phyloP scores from a whole-genome alignment of 768 basidiomycete species.

The Lenzites betulinus region DNA sequence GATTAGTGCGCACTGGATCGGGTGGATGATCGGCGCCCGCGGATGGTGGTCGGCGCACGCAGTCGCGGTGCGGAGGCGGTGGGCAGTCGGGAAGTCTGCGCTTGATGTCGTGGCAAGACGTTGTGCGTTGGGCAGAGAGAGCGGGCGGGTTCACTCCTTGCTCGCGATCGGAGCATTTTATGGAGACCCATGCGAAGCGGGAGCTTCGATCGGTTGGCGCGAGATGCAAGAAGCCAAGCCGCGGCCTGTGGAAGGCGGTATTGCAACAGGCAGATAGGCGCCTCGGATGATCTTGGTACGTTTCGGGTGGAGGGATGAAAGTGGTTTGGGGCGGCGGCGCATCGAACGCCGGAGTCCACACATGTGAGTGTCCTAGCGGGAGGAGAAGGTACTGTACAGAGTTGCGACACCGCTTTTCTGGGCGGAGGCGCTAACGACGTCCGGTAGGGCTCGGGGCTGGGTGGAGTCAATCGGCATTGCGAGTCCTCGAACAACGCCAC shows the following conservation, averaged over 20 bases:
- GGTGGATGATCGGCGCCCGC: not conserved
- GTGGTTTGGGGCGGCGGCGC: not conserved
- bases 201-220: not conserved
- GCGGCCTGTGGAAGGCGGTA: not conserved
- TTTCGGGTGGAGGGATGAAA: not conserved
- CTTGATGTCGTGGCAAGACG: not conserved
- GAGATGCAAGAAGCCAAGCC: not conserved
- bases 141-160: not conserved
- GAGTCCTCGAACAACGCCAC: no score
- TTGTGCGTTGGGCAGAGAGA: not conserved
- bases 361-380: not conserved
- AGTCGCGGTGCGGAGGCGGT: not conserved
- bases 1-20: not conserved
- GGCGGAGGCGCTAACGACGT: not conserved
- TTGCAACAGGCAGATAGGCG: not conserved
- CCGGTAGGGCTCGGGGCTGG: not conserved
- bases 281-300: no score
- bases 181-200: not conserved
- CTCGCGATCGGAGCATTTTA: not conserved
- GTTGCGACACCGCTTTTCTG: not conserved
- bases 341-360: not conserved
- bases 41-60: not conserved
- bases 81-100: not conserved
- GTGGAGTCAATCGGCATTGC: no score
- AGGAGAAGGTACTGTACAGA: not conserved